phyloP scores from a whole-genome alignment of 768 basidiomycete species.

The Podaxis pistillaris region DNA sequence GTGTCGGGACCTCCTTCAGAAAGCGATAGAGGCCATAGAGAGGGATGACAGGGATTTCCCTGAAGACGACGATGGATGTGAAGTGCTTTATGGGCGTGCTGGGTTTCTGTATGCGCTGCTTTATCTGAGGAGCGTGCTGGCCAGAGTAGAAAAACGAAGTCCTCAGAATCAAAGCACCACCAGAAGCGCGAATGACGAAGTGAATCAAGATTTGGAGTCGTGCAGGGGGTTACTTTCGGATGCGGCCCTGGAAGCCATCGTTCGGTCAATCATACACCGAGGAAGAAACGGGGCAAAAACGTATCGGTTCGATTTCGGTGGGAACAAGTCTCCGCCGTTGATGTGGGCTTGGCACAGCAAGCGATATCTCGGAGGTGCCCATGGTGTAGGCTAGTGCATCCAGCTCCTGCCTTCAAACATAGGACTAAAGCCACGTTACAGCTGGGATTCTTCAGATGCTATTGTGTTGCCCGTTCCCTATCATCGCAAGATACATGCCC shows the following conservation, averaged over 20 bases:
- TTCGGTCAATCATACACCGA: constrained; percentile 44
- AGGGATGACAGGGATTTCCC: constrained; percentile 12
- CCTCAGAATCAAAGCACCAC: background rate
- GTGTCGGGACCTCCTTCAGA: constrained; percentile 6
- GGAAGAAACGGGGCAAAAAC: constrained; percentile 37
- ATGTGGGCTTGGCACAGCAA: constrained; percentile 65
- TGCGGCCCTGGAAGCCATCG: constrained; percentile 31
- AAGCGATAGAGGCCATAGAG: constrained; percentile 4
- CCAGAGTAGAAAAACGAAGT: background rate
- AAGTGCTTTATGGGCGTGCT: constrained; percentile 58
- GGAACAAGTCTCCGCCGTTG: constrained; percentile 27
- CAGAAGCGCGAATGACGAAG: background rate
- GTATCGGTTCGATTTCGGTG: constrained; percentile 29
- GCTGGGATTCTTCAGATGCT: constrained; percentile 56
- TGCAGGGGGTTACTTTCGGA: constrained; percentile 32
- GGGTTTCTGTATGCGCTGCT: constrained; percentile 55
- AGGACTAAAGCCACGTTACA: constrained; percentile 18
- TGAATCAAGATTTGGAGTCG: constrained; percentile 17
- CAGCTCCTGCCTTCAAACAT: background rate
- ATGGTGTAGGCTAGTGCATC: constrained; percentile 50
- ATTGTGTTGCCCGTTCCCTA: constrained; percentile 36
- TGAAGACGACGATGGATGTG: constrained; percentile 46
- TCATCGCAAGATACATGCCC: constrained; percentile 36
- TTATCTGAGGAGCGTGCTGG: constrained; percentile 33
- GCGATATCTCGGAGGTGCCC: constrained; percentile 54